A percentile compares a stretch with the other conserved stretches of the same genome.
These are phyloP conservation scores for Kodamaea leandrae DNA, from an alignment of 805 yeast species.

Conservation along the genomic window DNA sequence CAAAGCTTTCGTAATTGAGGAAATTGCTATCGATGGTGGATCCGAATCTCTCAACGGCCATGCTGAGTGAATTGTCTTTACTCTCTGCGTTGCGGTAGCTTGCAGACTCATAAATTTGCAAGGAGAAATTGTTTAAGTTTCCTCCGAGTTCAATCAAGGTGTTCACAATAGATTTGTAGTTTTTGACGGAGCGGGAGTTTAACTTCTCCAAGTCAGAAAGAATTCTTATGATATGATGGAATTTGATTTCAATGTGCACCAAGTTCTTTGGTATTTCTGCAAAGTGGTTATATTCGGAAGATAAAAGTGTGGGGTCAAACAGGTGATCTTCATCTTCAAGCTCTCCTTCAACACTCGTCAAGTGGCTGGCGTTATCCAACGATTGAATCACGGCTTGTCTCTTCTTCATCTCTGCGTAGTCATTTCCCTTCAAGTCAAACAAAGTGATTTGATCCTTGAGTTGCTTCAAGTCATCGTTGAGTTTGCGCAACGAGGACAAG, in stretches of 20 bases:
- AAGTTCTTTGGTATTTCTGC: slow-evolving; percentile 31
- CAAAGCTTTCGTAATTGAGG: slow-evolving; percentile 46
- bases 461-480: slow-evolving; percentile 35
- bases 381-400: not conserved
- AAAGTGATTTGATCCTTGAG: slow-evolving; percentile 33
- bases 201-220: slow-evolving; percentile 36
- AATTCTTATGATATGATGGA: slow-evolving; percentile 32
- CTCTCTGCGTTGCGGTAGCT: slow-evolving; percentile 7
- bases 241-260: slow-evolving; percentile 32
- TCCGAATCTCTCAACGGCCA: slow-evolving; percentile 49
- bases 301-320: not conserved
- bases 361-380: slow-evolving; percentile 3
- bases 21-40: slow-evolving; percentile 51
- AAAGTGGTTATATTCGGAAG: slow-evolving; percentile 16
- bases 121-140: slow-evolving; percentile 53
- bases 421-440: slow-evolving; percentile 26
- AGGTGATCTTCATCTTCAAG: slow-evolving; percentile 5
- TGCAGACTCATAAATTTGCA: slow-evolving; percentile 34
- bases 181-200: slow-evolving; percentile 37
- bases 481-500: slow-evolving; percentile 28
- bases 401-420: slow-evolving; percentile 10
- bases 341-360: slow-evolving; percentile 4
- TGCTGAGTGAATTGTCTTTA: slow-evolving; percentile 19
- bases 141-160: slow-evolving; percentile 54
- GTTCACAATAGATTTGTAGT: slow-evolving; percentile 37